These are phyloP conservation scores for Verticillium alfalfae DNA, from an alignment of 2,329 filamentous ascomycete species.

Conservation along the genomic window DNA sequence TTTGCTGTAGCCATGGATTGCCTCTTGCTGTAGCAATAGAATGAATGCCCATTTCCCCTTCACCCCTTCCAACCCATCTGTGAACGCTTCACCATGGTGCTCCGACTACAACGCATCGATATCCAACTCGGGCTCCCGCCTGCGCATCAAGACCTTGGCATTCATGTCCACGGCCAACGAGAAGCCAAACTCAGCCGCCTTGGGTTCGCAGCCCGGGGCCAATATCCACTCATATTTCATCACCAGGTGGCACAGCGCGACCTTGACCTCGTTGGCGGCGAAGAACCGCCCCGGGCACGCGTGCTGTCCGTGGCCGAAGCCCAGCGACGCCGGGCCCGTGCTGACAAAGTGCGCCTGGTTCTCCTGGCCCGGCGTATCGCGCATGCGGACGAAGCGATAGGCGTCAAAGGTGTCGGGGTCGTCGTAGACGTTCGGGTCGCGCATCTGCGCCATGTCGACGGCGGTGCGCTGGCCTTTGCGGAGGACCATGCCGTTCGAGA, in stretches of 20 bases:
- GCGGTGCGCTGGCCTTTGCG: slow-evolving; percentile 3
- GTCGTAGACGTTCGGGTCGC: background rate
- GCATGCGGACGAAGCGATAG: slow-evolving; percentile 2
- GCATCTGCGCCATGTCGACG: slow-evolving; percentile 2
- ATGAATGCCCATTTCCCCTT: too few species aligned
- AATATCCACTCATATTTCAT: slow-evolving; percentile 6
- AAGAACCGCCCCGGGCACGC: slow-evolving; percentile 45
- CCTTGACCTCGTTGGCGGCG: slow-evolving; percentile 37
- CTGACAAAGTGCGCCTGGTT: slow-evolving; percentile 30
- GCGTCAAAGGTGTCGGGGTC: slow-evolving; percentile 1
- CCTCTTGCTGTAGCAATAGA: too few species aligned
- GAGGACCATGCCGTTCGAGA: slow-evolving; percentile 5
- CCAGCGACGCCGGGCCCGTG: slow-evolving; percentile 33
- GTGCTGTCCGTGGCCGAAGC: slow-evolving; percentile 41
- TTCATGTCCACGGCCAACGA: background rate
- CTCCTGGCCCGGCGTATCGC: slow-evolving; percentile 1
- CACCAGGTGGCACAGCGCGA: slow-evolving; percentile 6
- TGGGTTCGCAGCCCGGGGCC: background rate
- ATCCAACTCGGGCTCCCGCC: slow-evolving; percentile 5
- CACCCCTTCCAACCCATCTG: too few species aligned
- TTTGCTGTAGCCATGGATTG: too few species aligned
- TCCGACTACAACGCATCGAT: slow-evolving; percentile 1
- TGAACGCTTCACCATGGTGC: too few species aligned
- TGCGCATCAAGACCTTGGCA: slow-evolving; percentile 5
- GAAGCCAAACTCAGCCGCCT: background rate